phyloP scores from a whole-genome alignment of 345 rosid genomes.

The Moricandia arvensis region DNA sequence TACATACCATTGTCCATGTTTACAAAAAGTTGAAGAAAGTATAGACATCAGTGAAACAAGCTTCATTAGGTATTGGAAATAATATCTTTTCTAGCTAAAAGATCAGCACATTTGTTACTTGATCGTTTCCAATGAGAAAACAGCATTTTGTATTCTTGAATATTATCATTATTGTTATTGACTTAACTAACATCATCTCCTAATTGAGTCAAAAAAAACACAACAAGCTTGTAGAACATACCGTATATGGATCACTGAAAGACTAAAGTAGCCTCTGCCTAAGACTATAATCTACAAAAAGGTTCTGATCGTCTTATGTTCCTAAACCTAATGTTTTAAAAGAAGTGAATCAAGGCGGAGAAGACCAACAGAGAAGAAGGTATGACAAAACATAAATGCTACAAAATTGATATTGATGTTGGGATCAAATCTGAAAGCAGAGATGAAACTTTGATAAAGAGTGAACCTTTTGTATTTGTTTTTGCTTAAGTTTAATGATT shows the following conservation, averaged over 20 bases:
- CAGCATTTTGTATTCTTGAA: not conserved
- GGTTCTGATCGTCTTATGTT: not conserved
- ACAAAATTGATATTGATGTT: no score
- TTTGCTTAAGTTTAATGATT: no score
- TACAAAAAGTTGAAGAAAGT: not conserved
- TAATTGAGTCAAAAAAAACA: not conserved
- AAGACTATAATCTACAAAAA: not conserved
- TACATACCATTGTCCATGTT: not conserved
- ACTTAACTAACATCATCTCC: not conserved
- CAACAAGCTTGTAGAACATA: not conserved
- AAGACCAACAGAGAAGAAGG: not conserved
- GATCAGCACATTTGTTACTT: not conserved
- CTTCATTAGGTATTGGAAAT: not conserved
- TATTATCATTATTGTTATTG: not conserved
- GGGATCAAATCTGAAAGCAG: no score
- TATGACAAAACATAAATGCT: not conserved
- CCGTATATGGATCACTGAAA: not conserved
- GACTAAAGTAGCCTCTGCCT: not conserved
- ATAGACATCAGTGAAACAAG: not conserved
- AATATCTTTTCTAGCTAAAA: not conserved
- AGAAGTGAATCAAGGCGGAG: not conserved
- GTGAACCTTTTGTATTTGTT: no score
- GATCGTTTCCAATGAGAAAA: not conserved
- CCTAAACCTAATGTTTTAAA: not conserved
- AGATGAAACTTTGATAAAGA: no score